Base-by-base conservation (phyloP, 2,329 filamentous ascomycete genomes). In the Ophiosphaerella korrae region DNA sequence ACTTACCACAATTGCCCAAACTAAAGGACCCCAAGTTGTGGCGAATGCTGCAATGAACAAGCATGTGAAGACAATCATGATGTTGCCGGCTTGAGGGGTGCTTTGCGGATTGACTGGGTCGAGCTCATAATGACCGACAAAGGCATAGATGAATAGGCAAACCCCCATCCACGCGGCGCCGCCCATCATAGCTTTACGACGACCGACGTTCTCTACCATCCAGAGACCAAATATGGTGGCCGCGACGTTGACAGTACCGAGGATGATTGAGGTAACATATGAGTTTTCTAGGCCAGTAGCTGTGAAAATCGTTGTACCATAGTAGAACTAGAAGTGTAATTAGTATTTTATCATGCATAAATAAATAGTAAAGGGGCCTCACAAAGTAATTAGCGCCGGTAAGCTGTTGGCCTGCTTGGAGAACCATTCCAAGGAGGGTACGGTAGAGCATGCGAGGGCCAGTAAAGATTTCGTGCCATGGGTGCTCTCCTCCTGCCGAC, bases 31-130 rank as follows among this genome's bases (percentile, higher is more conserved):
- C 87, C 86, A 89, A 3, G 86, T 88, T 0, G 83, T 87, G 2
- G 86, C 86, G 56, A 86, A 89, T 1, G 80, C 84, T 0, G 85
- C 78, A 59, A 87, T 86, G 68, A 87, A 87, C 38, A 89, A 75
- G 65, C 86, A 88, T 0, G 86, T 86, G 71, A 88, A 88, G 48
- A 86, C 81, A 42, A 89, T 87, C 60, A 89, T 82, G 46, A 82
- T 81, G 5, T 81, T 77, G 14, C 86, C 86, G 8, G 83, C 77
- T 2, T 58, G 53, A 4, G 74, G 70, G 3, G 75, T 77, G 38
- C 65, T 66, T 11, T 61, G 55, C 3, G 72, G 69, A 29, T 61
- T 60, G 5, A 45, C 45, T 36, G 70, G 66, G 48, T 76, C 61
- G 13, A 76, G 67, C 11, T 67, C 50, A 58, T 76, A 79, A 51